Conservation (phyloP, 192 early-diverging fungal species). For the Mortierella hygrophila region DNA sequence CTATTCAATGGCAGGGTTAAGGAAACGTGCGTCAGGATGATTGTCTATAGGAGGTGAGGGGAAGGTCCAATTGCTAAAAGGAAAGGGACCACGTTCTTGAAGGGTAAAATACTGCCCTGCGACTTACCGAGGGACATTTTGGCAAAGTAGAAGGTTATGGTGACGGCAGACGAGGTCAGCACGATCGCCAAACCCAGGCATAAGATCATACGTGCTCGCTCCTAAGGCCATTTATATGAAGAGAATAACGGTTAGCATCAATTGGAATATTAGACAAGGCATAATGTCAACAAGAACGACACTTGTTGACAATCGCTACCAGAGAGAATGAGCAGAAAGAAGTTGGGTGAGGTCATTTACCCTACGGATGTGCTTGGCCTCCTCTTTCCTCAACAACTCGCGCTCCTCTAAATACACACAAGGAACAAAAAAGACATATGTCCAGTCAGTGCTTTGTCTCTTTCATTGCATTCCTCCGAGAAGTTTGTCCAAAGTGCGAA, state of each 20-base stretch:
- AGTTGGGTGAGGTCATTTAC: background rate
- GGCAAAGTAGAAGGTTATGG: constrained; percentile 33
- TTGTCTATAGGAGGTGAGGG: too few relatives aligned
- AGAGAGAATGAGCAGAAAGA: background rate
- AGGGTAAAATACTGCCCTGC: too few relatives aligned
- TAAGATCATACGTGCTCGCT: constrained; percentile 30
- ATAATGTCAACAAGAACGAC: too few relatives aligned
- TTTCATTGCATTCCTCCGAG: background rate
- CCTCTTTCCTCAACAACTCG: constrained; percentile 28
- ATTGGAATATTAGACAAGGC: background rate
- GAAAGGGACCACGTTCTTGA: too few relatives aligned
- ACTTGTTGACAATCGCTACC: background rate
- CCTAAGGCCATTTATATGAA: constrained; percentile 1
- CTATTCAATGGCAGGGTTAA: background rate
- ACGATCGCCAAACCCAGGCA: constrained; percentile 34
- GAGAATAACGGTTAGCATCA: background rate
- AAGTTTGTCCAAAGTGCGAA: background rate
- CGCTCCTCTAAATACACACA: constrained; percentile 10
- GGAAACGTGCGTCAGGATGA: background rate
- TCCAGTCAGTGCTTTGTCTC: background rate
- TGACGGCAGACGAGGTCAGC: constrained; percentile 35
- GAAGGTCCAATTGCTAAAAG: too few relatives aligned
- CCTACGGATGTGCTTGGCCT: constrained; percentile 29
- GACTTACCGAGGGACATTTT: constrained; percentile 29
- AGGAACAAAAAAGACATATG: background rate